A percentile compares a stretch with the other conserved stretches of the same genome.
Evolutionary conservation across 2,329 filamentous ascomycete genomes (phyloP).

Genomic region (Trichoderma oligosporum): DNA sequence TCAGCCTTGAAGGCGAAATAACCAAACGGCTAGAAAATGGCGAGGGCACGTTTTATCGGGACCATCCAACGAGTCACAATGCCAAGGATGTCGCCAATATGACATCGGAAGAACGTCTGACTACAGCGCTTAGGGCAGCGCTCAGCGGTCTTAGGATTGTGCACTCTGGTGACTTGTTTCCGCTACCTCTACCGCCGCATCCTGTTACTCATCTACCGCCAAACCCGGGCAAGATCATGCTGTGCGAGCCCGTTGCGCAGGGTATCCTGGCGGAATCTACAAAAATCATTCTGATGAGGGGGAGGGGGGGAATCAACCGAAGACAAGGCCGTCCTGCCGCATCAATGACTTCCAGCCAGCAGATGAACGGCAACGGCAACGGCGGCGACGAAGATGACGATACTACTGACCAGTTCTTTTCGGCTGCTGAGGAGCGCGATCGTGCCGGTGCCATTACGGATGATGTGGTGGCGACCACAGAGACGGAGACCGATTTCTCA

Average conservation of each 20-base stretch:
- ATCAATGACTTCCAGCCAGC: conserved; percentile 40
- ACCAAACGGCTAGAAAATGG: conserved; percentile 77
- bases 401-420: conserved; percentile 87
- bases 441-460: conserved; percentile 57
- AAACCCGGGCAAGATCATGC: conserved; percentile 79
- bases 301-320: conserved; percentile 50
- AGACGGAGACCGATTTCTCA: conserved; percentile 61
- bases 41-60: conserved; percentile 74
- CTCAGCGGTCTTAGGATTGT: conserved; percentile 70
- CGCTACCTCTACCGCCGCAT: conserved; percentile 75
- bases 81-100: conserved; percentile 37
- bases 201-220: conserved; percentile 81
- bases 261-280: conserved; percentile 73
- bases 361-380: conserved; percentile 53
- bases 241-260: conserved; percentile 94
- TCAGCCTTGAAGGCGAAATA: conserved; percentile 77
- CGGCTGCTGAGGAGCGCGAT: conserved; percentile 76
- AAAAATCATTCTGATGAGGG: conserved; percentile 74
- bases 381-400: conserved; percentile 68
- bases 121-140: conserved; percentile 67
- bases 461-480: conserved; percentile 55
- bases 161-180: conserved; percentile 76
- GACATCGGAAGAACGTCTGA: conserved; percentile 55
- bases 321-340: conserved; percentile 49
- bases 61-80: conserved; percentile 44